Percentiles rank a stretch among this genome's conserved stretches.
Evolutionary conservation across 192 early-diverging fungal genomes (phyloP).

Genomic region (Rhizophagus clarus): DNA sequence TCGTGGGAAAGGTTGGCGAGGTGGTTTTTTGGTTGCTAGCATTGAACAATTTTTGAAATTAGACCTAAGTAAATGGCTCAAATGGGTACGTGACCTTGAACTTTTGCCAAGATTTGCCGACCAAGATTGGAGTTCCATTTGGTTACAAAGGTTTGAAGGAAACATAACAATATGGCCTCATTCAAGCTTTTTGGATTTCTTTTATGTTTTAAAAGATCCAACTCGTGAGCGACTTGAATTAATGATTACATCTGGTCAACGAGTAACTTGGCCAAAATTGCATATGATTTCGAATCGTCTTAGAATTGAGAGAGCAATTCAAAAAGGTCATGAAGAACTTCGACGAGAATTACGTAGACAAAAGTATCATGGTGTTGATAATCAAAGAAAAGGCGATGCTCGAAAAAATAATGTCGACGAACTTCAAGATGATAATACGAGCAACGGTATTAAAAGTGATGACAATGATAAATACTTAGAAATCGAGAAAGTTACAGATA

Average conservation of each 20-base stretch:
- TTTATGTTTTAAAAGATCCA: slow-evolving; percentile 67
- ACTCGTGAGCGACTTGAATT: slow-evolving; percentile 50
- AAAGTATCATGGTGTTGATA: not conserved
- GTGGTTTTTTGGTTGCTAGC: slow-evolving; percentile 81
- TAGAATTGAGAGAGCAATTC: slow-evolving; percentile 73
- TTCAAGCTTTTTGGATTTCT: slow-evolving; percentile 61
- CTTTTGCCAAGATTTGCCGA: slow-evolving; percentile 75
- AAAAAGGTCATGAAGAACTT: slow-evolving; percentile 41
- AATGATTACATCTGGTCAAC: slow-evolving; percentile 63
- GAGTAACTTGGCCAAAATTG: slow-evolving; percentile 76
- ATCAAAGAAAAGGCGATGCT: not conserved
- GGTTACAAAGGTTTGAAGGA: slow-evolving; percentile 92
- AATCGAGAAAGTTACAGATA: not conserved
- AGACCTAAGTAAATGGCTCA: slow-evolving; percentile 85
- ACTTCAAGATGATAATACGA: slow-evolving; percentile 11
- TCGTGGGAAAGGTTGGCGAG: slow-evolving; percentile 81
- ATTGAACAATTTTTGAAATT: slow-evolving; percentile 82
- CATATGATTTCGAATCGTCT: slow-evolving; percentile 75
- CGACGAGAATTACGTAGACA: slow-evolving; percentile 34
- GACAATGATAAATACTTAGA: slow-evolving; percentile 31
- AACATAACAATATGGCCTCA: slow-evolving; percentile 80
- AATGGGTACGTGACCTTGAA: slow-evolving; percentile 75
- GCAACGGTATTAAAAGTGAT: slow-evolving; percentile 14
- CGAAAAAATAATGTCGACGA: not conserved
- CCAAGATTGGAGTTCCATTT: slow-evolving; percentile 82